A percentile compares a stretch with the other conserved stretches of the same genome.
These are phyloP conservation scores for Achaetomiella virescens DNA, from an alignment of 495 filamentous ascomycete genomes.

Conservation along the genomic window DNA sequence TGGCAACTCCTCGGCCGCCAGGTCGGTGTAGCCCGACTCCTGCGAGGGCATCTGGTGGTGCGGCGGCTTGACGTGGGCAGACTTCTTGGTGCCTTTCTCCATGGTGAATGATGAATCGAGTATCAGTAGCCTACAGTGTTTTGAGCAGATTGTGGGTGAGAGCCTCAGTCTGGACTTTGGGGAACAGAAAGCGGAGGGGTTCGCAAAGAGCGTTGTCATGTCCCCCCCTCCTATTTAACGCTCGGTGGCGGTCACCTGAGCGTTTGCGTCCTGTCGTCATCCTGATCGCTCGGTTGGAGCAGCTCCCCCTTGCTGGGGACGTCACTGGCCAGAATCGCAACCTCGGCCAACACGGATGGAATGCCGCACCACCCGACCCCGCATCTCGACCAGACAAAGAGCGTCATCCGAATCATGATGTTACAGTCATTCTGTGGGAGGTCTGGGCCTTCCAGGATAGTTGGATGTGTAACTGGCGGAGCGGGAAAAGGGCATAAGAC, in stretches of 20 bases:
- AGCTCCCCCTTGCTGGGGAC: background rate
- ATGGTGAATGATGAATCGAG: background rate
- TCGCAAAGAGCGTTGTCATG: background rate
- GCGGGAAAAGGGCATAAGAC: too few relatives aligned
- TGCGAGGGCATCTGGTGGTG: slow-evolving; percentile 14
- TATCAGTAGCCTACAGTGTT: background rate
- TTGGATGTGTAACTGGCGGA: too few relatives aligned
- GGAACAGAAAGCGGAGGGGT: background rate
- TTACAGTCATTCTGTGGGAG: too few relatives aligned
- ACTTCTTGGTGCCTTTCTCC: slow-evolving; percentile 5
- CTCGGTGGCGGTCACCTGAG: background rate
- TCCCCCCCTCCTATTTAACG: background rate
- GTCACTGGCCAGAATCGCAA: slow-evolving; percentile 1
- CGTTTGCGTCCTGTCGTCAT: slow-evolving; percentile 9
- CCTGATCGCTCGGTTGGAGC: background rate
- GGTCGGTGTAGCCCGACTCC: slow-evolving; percentile 25
- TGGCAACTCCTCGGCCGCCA: slow-evolving; percentile 23
- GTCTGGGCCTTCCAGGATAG: too few relatives aligned
- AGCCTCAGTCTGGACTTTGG: background rate
- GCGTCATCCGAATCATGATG: slow-evolving; percentile 2
- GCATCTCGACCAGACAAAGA: background rate
- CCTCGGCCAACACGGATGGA: background rate
- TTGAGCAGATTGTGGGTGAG: background rate
- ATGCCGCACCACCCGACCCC: background rate
- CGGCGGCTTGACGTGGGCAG: background rate